A percentile compares a stretch with the other conserved stretches of the same genome.
Conservation (phyloP, 1,284 basidiomycete species). For the Ustilago loliicola region DNA sequence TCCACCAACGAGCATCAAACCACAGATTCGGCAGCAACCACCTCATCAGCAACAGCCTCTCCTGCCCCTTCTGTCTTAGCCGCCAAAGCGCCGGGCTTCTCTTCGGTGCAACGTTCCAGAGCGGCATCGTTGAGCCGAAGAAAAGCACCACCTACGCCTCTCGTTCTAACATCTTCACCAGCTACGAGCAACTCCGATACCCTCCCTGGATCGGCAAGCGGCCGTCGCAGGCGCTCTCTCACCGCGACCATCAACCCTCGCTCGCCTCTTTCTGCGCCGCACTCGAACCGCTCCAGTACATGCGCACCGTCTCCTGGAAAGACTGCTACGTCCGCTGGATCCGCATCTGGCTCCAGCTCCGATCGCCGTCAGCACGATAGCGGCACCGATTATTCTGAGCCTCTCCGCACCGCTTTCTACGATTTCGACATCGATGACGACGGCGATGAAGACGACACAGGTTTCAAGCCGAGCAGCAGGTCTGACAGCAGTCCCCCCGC, state of each 20-base stretch:
- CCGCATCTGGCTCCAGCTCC: constrained; percentile 3
- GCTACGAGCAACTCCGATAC: constrained; percentile 30
- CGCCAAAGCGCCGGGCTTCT: constrained; percentile 28
- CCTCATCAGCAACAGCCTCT: constrained; percentile 14
- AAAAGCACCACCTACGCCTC: constrained; percentile 38
- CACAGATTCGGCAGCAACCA: constrained; percentile 5
- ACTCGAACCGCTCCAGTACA: constrained; percentile 9
- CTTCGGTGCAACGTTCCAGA: constrained; percentile 26
- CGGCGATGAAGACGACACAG: not conserved
- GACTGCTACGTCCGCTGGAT: constrained; percentile 6
- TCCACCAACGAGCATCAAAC: not conserved
- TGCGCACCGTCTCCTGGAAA: not conserved
- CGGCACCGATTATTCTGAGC: constrained; percentile 25
- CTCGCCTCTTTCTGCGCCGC: constrained; percentile 33
- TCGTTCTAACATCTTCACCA: constrained; percentile 42
- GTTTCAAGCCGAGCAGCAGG: constrained; percentile 8
- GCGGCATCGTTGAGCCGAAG: constrained; percentile 24
- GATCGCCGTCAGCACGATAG: constrained; percentile 6
- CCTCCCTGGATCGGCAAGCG: constrained; percentile 25
- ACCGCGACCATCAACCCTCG: constrained; percentile 23
- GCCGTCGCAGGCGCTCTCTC: constrained; percentile 25
- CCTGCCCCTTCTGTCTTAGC: constrained; percentile 8
- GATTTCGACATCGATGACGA: constrained; percentile 37
- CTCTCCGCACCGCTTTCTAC: constrained; percentile 32
- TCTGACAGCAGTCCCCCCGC: not conserved